Evolutionary conservation across 2,329 filamentous ascomycete genomes (phyloP), one percentile per base, ranked within the genome.

Genomic region (Colletotrichum phormii): DNA sequence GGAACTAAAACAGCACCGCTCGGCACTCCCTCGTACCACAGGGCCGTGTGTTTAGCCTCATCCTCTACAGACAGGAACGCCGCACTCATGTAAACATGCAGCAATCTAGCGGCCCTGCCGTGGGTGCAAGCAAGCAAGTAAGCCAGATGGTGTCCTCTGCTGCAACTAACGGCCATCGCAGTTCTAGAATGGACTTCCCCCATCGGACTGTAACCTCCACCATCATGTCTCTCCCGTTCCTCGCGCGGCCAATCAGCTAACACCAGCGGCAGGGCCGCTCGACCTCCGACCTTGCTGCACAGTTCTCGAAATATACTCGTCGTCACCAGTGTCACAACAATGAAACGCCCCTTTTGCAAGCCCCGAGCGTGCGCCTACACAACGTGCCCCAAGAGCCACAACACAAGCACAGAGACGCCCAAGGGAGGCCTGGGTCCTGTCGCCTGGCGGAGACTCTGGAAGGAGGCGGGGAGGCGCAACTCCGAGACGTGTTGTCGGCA

Each of bases 181-280:
- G 51, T 73, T 65, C 66, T 70, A 72, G 29, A 72, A 70, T 72
- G 71, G 71, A 72, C 71, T 72, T 72, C 59, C 71, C 70, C 71
- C 71, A 72, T 72, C 71, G 71, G 71, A 72, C 71, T 61, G 12
- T 31, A 42, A 35, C 60, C 33, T 31, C 63, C 35, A 31, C 13
- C 31, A 55, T 55, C 57, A 26, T 59, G 35, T 68, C 64, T 72
- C 58, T 68, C 51, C 42, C 18, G 42, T 54, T 65, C 65, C 65
- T 58, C 53, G 15, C 54, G 42, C 31, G 54, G 29, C 71, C 66
- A 73, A 73, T 71, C 53, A 55, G 22, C 46, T 51, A 24, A 37
- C 46, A 46, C 55, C 54, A 64, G 13, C 49, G 46, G 59, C 49
- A 57, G 35, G 26, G 13, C 60, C 71, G 71, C 71, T 73, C 71